Conservation (phyloP, 768 basidiomycete species). For the Phlegmacium glaucopus region DNA sequence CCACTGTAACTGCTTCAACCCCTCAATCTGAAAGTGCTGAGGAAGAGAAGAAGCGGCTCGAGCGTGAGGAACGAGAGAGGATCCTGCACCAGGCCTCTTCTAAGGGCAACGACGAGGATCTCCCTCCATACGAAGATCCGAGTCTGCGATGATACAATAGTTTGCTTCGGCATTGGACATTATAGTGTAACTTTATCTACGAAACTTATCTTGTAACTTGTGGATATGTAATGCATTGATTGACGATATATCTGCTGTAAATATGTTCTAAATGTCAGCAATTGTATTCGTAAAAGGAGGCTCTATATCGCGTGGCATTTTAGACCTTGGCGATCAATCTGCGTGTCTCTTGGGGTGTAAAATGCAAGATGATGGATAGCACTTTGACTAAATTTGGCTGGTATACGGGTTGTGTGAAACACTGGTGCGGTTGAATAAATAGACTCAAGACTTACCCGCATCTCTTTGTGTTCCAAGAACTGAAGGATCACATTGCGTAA, state of each 20-base stretch:
- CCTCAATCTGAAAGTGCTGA: conserved; percentile 44
- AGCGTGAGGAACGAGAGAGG: conserved; percentile 66
- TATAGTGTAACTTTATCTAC: neutral
- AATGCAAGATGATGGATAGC: conserved; percentile 86
- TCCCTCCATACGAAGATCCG: conserved; percentile 47
- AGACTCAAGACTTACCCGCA: conserved; percentile 66
- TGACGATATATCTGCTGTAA: too few species aligned
- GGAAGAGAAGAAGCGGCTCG: conserved; percentile 58
- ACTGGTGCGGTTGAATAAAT: neutral
- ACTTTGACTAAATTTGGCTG: conserved; percentile 91
- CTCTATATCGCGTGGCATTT: conserved; percentile 30
- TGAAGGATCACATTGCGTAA: conserved; percentile 94
- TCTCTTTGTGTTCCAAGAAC: conserved; percentile 97
- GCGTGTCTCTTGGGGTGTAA: conserved; percentile 93
- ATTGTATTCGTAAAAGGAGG: neutral
- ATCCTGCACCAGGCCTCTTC: conserved; percentile 27
- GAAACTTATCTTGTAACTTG: too few species aligned
- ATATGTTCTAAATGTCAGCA: too few species aligned
- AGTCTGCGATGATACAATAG: conserved; percentile 10
- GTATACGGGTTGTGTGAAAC: conserved; percentile 1
- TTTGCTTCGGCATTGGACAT: neutral
- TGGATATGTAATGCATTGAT: too few species aligned
- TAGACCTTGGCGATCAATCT: conserved; percentile 81
- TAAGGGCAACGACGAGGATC: conserved; percentile 38
- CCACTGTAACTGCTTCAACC: conserved; percentile 4